Conservation (phyloP, 495 filamentous ascomycete species). For the Recurvomyces mirabilis region DNA sequence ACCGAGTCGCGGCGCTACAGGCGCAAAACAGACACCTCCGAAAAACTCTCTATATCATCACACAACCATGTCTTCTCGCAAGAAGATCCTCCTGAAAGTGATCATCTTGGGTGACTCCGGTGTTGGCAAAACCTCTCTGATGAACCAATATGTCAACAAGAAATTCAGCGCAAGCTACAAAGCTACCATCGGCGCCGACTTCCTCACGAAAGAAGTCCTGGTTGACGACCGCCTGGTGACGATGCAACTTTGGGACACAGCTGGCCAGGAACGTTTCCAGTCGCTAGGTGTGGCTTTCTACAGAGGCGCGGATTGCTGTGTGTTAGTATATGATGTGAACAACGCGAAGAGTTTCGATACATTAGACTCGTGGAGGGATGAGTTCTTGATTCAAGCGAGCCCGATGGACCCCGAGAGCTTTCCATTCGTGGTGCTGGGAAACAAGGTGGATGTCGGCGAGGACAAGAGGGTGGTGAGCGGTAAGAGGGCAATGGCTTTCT, state of each 20-base stretch:
- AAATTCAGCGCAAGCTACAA: slow-evolving; percentile 99
- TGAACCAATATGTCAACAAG: slow-evolving; percentile 99
- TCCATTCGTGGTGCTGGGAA: slow-evolving; percentile 93
- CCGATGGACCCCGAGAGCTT: slow-evolving; percentile 95
- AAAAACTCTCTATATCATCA: too few relatives aligned
- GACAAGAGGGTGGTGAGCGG: slow-evolving; percentile 90
- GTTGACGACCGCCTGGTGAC: slow-evolving; percentile 96
- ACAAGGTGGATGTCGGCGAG: slow-evolving; percentile 98
- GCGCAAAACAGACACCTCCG: too few relatives aligned
- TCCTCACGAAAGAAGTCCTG: slow-evolving; percentile 94
- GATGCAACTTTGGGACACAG: slow-evolving; percentile 99
- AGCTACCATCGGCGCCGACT: slow-evolving; percentile 96
- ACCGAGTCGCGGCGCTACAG: too few relatives aligned
- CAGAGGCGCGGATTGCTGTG: slow-evolving; percentile 95
- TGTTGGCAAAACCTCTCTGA: slow-evolving; percentile 97
- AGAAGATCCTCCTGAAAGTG: slow-evolving; percentile 97
- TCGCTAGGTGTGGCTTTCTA: slow-evolving; percentile 97
- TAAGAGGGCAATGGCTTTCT: slow-evolving; percentile 93
- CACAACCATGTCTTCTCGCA: slow-evolving; percentile 73
- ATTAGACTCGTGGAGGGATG: slow-evolving; percentile 94
- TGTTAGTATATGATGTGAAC: slow-evolving; percentile 97
- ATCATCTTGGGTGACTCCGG: slow-evolving; percentile 98
- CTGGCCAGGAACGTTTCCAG: slow-evolving; percentile 95
- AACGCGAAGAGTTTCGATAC: slow-evolving; percentile 99
- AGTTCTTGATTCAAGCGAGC: slow-evolving; percentile 95